These are phyloP conservation scores for Trichosporon asahii DNA, from an alignment of 1,284 basidiomycete genomes.

Conservation along the genomic window DNA sequence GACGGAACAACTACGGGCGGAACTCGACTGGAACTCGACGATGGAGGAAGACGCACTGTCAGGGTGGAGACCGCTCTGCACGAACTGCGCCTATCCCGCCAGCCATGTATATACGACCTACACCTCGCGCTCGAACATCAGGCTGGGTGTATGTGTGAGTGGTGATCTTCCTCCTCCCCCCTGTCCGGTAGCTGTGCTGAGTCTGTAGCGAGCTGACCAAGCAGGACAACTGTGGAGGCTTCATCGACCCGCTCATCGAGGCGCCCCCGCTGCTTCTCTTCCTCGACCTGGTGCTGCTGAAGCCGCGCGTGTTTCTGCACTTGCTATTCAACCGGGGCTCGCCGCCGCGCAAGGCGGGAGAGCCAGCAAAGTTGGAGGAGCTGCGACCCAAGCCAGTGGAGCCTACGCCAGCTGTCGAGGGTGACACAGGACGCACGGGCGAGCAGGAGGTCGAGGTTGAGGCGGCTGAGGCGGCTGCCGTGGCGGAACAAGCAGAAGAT, in stretches of 20 bases:
- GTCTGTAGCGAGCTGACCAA: background rate
- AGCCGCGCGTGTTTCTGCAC: slow-evolving; percentile 81
- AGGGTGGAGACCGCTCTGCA: slow-evolving; percentile 63
- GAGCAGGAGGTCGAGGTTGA: background rate
- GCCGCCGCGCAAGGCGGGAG: slow-evolving; percentile 53
- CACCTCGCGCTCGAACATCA: slow-evolving; percentile 73
- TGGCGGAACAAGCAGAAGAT: too few relatives aligned
- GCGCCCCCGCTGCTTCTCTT: slow-evolving; percentile 73
- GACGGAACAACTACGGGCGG: too few relatives aligned
- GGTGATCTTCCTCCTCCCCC: background rate
- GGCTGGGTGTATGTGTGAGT: slow-evolving; percentile 72
- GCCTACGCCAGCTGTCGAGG: too few relatives aligned
- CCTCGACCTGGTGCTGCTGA: slow-evolving; percentile 80
- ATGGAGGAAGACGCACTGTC: background rate
- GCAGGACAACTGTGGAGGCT: slow-evolving; percentile 63
- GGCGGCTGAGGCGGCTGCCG: background rate
- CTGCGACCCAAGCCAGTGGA: background rate
- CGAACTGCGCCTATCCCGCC: slow-evolving; percentile 65
- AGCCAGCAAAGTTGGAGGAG: background rate
- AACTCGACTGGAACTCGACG: background rate
- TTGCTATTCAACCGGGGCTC: slow-evolving; percentile 81
- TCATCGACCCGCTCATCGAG: slow-evolving; percentile 87
- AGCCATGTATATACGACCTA: slow-evolving; percentile 79
- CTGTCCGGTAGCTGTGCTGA: too few relatives aligned
- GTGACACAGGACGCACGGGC: background rate